Evolutionary conservation across 176 grass and related monocot genomes (phyloP).

Genomic region (Canna indica): DNA sequence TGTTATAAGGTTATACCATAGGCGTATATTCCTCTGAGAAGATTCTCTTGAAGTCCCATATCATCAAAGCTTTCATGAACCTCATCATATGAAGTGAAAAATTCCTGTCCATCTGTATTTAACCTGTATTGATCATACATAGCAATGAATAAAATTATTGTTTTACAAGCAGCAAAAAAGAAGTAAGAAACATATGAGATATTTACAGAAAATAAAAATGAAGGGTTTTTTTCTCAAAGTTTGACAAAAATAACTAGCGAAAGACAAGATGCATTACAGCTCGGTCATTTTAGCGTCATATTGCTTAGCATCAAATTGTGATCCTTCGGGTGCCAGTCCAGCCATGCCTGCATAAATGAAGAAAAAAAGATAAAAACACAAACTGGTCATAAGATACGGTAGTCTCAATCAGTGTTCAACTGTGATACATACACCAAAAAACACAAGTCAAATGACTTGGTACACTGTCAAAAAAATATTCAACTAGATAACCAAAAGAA

Average conservation of each 20-base stretch:
- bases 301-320: constrained; percentile 17
- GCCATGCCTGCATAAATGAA: constrained; percentile 9
- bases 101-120: constrained; percentile 36
- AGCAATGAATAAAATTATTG: neutral
- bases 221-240: too few relatives aligned
- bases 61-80: constrained; percentile 59
- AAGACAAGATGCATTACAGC: neutral
- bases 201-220: neutral
- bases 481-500: too few relatives aligned
- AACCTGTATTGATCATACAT: constrained; percentile 26
- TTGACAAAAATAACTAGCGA: neutral
- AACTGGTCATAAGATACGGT: neutral
- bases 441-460: neutral
- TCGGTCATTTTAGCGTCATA: constrained; percentile 20
- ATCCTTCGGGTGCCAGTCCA: constrained; percentile 1
- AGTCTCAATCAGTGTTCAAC: neutral
- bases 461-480: neutral
- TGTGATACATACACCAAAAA: neutral
- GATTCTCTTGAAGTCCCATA: constrained; percentile 70
- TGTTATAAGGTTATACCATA: constrained; percentile 34
- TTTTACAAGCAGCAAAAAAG: neutral
- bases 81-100: constrained; percentile 72
- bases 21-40: constrained; percentile 71
- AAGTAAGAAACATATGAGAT: neutral
- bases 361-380: neutral